Evolutionary conservation across 2,329 filamentous ascomycete genomes (phyloP).

Genomic region (Xylaria sp.): DNA sequence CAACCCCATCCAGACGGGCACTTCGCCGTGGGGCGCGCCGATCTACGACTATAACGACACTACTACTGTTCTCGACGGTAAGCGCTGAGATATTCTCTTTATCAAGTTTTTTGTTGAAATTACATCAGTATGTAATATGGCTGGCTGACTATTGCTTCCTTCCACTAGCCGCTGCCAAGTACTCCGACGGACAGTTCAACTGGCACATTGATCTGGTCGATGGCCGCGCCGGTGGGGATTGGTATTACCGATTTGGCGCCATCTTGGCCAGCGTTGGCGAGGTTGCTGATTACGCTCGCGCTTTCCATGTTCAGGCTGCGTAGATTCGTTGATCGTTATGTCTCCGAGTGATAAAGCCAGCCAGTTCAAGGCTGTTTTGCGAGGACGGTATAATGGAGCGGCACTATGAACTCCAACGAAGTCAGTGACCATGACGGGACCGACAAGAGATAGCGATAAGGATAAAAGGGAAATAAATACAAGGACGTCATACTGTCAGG

Average conservation of each 20-base stretch:
- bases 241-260: slow-evolving; percentile 33
- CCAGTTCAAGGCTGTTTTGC: background rate
- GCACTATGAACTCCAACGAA: background rate
- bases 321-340: background rate
- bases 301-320: slow-evolving; percentile 24
- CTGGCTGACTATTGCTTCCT: slow-evolving; percentile 5
- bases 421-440: background rate
- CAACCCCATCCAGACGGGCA: slow-evolving; percentile 19
- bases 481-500: background rate
- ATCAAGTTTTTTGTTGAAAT: background rate
- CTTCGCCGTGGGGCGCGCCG: slow-evolving; percentile 9
- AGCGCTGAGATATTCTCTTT: background rate
- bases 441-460: background rate
- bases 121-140: background rate
- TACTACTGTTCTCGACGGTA: slow-evolving; percentile 27
- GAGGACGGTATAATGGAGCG: background rate
- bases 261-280: slow-evolving; percentile 24
- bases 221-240: slow-evolving; percentile 17
- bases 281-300: slow-evolving; percentile 28
- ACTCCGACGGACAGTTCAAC: slow-evolving; percentile 19
- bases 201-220: slow-evolving; percentile 32
- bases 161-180: slow-evolving; percentile 27
- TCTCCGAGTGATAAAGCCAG: background rate
- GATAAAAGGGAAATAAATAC: background rate
- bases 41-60: slow-evolving; percentile 29